Evolutionary conservation across 1,284 basidiomycete genomes (phyloP), one percentile per base, ranked within the genome.

Genomic region (Mycosarcoma mackinlayi): DNA sequence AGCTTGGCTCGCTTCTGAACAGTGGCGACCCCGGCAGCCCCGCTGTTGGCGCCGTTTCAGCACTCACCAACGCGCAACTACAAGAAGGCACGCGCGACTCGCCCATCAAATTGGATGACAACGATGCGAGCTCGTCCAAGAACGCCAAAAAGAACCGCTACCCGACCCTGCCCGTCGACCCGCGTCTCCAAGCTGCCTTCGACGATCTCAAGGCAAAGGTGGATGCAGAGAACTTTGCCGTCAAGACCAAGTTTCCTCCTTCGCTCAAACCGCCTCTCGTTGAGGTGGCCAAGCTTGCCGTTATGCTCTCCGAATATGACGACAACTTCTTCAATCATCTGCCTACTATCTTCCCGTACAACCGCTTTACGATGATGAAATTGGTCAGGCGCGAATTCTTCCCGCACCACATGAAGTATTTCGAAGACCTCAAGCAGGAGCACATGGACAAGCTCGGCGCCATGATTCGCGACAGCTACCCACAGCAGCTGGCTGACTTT

Each of bases 291-390:
- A 83, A 91, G 47, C 86, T 90, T 49, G 94, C 94, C 0, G 89
- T 95, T 75, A 86, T 88, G 50, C 86, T 92, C 33, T 91, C 89
- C 82, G 91, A 94, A 81, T 95, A 94, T 84, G 90, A 93, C 76
- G 92, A 94, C 19, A 89, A 92, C 78, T 95, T 94, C 81, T 95
- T 95, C 85, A 90, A 89, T 77, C 85, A 90, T 34, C 90, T 96
- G 88, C 92, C 93, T 0, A 86, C 85, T 27, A 84, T 95, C 39
- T 94, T 96, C 79, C 93, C 93, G 0, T 95, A 95, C 82, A 96
- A 96, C 84, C 90, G 91, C 75, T 95, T 92, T 83, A 85, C 85
- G 5, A 80, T 85, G 73, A 78, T 73, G 70, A 82, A 82, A 61
- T 55, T 81, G 37, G 75, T 75, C 41, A 81, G 79, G 54, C 68